Evolutionary conservation across 176 grass and related monocot species (phyloP).

Genomic region (Stipa capillata): DNA sequence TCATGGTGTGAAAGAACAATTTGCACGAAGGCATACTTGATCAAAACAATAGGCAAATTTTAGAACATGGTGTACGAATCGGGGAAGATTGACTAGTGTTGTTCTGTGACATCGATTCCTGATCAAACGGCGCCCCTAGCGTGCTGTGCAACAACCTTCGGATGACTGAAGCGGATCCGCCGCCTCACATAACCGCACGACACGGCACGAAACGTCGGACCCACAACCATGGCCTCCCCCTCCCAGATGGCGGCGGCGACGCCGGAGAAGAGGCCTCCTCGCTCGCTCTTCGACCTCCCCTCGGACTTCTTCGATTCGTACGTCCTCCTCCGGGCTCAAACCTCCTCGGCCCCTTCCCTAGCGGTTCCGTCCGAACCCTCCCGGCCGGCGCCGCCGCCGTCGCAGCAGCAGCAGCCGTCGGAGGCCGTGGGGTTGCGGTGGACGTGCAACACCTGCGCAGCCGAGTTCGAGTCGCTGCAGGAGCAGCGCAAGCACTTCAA

Average conservation of each 20-base stretch:
- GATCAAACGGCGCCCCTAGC: constrained; percentile 13
- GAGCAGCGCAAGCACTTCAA: constrained; percentile 98
- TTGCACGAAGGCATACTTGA: too few relatives aligned
- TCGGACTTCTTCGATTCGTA: constrained; percentile 63
- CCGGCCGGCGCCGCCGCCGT: constrained; percentile 4
- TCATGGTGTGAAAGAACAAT: too few relatives aligned
- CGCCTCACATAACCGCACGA: neutral
- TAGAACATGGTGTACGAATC: too few relatives aligned
- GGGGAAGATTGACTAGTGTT: too few relatives aligned
- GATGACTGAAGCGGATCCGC: too few relatives aligned
- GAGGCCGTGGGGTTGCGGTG: constrained; percentile 40
- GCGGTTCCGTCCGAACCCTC: constrained; percentile 25
- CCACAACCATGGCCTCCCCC: neutral
- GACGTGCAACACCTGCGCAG: constrained; percentile 80
- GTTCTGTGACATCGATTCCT: neutral
- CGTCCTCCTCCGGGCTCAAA: constrained; percentile 31
- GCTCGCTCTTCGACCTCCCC: constrained; percentile 72
- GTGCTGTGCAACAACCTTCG: neutral
- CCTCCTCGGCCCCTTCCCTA: constrained; percentile 14
- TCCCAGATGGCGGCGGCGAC: constrained; percentile 46
- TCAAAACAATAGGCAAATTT: too few relatives aligned
- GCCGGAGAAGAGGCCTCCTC: constrained; percentile 50
- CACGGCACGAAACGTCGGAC: constrained; percentile 31
- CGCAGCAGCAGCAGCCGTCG: constrained; percentile 12
- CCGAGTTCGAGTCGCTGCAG: constrained; percentile 81